Evolutionary conservation across 2,329 filamentous ascomycete genomes (phyloP), one percentile per base, ranked within the genome.

Genomic region (Aphanocladium album): DNA sequence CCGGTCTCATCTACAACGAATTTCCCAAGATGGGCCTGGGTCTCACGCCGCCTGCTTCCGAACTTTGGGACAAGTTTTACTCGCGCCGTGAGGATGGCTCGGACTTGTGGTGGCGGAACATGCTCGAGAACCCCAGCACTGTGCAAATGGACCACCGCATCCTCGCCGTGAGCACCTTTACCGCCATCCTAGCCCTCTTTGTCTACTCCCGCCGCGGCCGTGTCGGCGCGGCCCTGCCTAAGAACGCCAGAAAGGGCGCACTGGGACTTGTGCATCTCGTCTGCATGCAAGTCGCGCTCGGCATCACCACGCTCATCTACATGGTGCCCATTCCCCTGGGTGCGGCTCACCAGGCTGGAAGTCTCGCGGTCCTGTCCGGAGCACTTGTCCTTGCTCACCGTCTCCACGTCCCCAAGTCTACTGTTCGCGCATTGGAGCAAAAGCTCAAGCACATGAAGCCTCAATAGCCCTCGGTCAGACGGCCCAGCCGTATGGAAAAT

Each of bases 1-100:
- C 95, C 9, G 95, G 95, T 9, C 82, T 99, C 60, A 98, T 99
- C 76, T 99, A 99, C 81, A 99, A 99, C 73, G 92, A 99, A 75
- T 98, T 99, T 74, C 95, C 95, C 7, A 90, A 84, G 76, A 99
- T 99, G 95, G 95, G 95, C 9, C 76, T 85, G 3, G 91, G 92
- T 12, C 78, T 96, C 23, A 82, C 91, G 0, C 93, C 93, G 1
- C 93, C 93, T 1, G 85, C 83, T 70, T 81, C 85, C 11, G 93
- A 98, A 77, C 86, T 98, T 35, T 92, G 91, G 74, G 88, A 93
- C 70, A 80, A 84, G 41, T 96, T 91, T 78, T 97, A 97, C 82
- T 88, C 87, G 61, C 89, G 92, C 69, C 84, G 83, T 61, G 81
- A 88, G 45, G 91, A 96, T 72, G 80, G 83, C 46, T 88, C 87